A percentile compares a stretch with the other conserved stretches of the same genome.
Evolutionary conservation across 495 filamentous ascomycete species (phyloP).

Genomic region (Aspergillus biplanus): DNA sequence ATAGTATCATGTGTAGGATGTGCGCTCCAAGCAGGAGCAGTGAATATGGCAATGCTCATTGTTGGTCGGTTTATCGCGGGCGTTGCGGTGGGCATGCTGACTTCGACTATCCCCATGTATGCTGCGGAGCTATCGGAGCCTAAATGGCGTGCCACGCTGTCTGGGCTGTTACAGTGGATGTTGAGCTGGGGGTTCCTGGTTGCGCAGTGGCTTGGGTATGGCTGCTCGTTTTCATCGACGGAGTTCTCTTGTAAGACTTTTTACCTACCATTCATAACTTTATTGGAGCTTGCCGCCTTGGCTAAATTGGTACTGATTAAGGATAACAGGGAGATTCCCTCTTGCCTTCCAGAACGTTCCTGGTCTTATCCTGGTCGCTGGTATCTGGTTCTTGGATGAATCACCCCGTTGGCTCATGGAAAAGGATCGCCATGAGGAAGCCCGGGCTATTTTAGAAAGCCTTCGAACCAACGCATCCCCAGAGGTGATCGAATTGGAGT

Average conservation of each 20-base stretch:
- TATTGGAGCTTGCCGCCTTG: conserved; percentile 6
- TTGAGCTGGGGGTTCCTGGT: conserved; percentile 48
- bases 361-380: conserved; percentile 44
- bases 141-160: conserved; percentile 25
- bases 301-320: background rate
- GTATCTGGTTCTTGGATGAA: conserved; percentile 63
- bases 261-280: background rate
- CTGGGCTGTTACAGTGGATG: conserved; percentile 42
- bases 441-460: conserved; percentile 33
- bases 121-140: conserved; percentile 34
- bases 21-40: conserved; percentile 48
- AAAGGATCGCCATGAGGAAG: conserved; percentile 66
- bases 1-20: conserved; percentile 46
- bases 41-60: conserved; percentile 53
- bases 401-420: conserved; percentile 62
- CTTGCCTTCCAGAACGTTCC: conserved; percentile 57
- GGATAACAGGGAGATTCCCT: conserved; percentile 46
- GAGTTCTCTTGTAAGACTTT: conserved; percentile 43
- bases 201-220: conserved; percentile 53
- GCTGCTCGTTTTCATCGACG: conserved; percentile 47
- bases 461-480: conserved; percentile 23
- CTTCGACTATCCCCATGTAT: conserved; percentile 49
- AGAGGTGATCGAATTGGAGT: conserved; percentile 31
- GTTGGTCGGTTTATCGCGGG: conserved; percentile 51
- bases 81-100: conserved; percentile 50